Evolutionary conservation across 495 filamentous ascomycete species (phyloP).

Genomic region (Penicillium riverlandense): DNA sequence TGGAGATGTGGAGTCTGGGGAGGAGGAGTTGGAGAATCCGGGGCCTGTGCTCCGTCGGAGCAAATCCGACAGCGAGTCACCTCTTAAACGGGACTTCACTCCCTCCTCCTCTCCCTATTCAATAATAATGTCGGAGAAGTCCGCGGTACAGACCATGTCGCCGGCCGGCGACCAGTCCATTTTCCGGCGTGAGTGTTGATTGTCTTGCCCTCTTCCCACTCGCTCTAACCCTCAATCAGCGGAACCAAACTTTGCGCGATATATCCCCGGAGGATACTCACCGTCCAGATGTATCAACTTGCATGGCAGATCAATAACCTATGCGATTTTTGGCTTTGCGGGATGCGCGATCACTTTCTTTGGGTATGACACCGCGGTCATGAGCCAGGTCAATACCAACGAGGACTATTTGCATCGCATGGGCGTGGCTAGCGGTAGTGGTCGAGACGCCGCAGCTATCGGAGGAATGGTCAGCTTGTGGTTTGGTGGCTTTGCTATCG

Average conservation of each 20-base stretch:
- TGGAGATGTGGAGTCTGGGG: not conserved
- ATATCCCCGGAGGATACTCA: slow-evolving; percentile 18
- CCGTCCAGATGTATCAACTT: slow-evolving; percentile 17
- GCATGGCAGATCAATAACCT: slow-evolving; percentile 11
- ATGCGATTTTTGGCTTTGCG: slow-evolving; percentile 14
- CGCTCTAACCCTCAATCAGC: not conserved
- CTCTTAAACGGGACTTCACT: no score
- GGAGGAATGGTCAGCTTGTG: slow-evolving; percentile 20
- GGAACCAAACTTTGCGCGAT: slow-evolving; percentile 8
- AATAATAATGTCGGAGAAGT: no score
- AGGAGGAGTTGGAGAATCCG: not conserved
- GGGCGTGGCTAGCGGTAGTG: slow-evolving; percentile 8
- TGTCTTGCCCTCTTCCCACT: no score
- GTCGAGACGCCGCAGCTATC: slow-evolving; percentile 14
- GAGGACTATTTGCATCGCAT: slow-evolving; percentile 24
- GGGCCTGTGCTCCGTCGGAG: not conserved
- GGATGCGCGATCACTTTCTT: slow-evolving; percentile 28
- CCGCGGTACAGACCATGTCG: no score
- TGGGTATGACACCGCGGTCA: slow-evolving; percentile 30
- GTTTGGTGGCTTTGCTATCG: slow-evolving; percentile 21
- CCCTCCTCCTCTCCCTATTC: no score
- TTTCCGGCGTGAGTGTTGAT: slow-evolving; percentile 1
- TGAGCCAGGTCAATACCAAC: slow-evolving; percentile 33
- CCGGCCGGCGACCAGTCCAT: not conserved
- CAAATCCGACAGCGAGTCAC: not conserved